Percentiles rank a stretch among this genome's conserved stretches.
phyloP scores from a whole-genome alignment of 2,329 filamentous ascomycete species.

The Scedosporium minutisporum region DNA sequence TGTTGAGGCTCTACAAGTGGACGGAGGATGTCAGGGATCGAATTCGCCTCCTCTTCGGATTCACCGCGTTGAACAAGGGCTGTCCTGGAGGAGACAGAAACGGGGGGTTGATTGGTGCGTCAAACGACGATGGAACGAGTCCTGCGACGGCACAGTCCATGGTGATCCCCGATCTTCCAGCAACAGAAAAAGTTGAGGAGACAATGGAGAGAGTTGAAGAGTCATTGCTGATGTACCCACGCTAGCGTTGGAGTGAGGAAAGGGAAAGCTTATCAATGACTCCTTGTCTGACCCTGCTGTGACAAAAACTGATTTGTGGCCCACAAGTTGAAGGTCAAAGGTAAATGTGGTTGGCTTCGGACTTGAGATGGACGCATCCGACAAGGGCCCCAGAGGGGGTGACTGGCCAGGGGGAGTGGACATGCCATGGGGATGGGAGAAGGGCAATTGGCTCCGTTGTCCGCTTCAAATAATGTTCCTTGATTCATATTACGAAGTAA shows the following conservation, averaged over 20 bases:
- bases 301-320: background rate
- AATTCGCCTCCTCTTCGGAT: background rate
- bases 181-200: background rate
- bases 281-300: background rate
- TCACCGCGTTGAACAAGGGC: background rate
- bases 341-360: background rate
- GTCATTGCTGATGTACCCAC: background rate
- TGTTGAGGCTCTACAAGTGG: background rate
- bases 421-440: no score
- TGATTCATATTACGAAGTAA: no score
- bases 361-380: background rate
- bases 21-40: background rate
- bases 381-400: no score
- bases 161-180: background rate
- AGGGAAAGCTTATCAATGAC: background rate
- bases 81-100: background rate
- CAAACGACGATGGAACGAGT: slow-evolving; percentile 7
- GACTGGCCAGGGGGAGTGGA: no score
- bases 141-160: background rate
- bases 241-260: background rate
- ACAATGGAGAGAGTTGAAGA: background rate
- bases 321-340: background rate
- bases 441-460: no score
- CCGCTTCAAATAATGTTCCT: no score
- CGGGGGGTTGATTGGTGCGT: background rate